Evolutionary conservation across 805 yeast species (phyloP), one percentile per base, ranked within the genome.

Genomic region (Starmerella bacillaris): DNA sequence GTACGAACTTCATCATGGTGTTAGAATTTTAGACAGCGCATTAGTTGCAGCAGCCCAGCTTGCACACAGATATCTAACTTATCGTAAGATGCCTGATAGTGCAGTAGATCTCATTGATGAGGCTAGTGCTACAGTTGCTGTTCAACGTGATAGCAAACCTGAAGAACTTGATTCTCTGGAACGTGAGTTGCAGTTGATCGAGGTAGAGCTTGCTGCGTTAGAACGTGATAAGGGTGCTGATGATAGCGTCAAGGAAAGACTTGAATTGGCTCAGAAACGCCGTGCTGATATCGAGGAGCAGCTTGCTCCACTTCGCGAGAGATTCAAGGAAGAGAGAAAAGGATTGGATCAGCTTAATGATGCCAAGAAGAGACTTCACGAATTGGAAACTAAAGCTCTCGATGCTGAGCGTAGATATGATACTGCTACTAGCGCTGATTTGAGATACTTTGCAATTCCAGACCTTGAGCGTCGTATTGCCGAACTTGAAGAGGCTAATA

Each of bases 331-430:
- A 52, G 98, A 89, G 60, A 75, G 84, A 51, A 72, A 74, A 37
- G 89, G 94, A 31, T 92, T 84, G 52, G 93, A 82, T 50, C 84
- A 80, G 56, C 70, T 89, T 51, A 86, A 89, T 36, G 64, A 73
- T 30, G 84, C 92, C 35, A 84, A 86, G 64, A 72, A 82, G 60
- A 80, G 78, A 57, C 67, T 89, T 46, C 95, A 86, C 49, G 96
- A 89, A 45, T 67, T 89, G 50, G 93, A 82, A 53, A 73, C 70
- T 54, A 89, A 89, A 60, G 96, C 96, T 4, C 67, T 64, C 37
- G 96, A 89, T 59, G 98, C 98, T 18, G 96, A 86, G 57, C 80
- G 98, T 67, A 77, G 95, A 54, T 79, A 79, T 44, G 98, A 89
- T 55, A 80, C 83, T 22, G 86, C 77, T 4, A 68, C 94, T 8